phyloP scores from a whole-genome alignment of 345 rosid species.

The Lumnitzera racemosa region DNA sequence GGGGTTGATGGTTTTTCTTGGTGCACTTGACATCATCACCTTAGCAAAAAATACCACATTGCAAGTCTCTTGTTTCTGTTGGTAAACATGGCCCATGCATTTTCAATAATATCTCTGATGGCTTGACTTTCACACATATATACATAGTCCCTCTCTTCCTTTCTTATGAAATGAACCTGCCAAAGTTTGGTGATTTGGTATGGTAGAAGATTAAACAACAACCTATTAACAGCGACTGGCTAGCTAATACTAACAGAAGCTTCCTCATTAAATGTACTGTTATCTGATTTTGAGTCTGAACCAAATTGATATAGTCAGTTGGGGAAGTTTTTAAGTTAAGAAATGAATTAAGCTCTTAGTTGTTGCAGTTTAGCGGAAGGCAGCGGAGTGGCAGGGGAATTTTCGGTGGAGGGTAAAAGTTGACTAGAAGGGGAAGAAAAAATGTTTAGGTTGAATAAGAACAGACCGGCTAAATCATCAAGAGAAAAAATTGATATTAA shows the following conservation, averaged over 20 bases:
- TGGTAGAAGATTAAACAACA: constrained; percentile 13
- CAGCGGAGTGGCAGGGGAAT: too few relatives aligned
- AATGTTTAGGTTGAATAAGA: constrained; percentile 45
- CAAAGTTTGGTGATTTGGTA: constrained; percentile 16
- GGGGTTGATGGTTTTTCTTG: too few relatives aligned
- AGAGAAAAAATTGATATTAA: constrained; percentile 42
- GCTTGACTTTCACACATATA: not conserved
- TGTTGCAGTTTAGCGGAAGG: too few relatives aligned
- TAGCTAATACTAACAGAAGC: constrained; percentile 10
- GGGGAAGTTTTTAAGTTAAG: too few relatives aligned
- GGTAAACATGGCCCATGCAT: not conserved
- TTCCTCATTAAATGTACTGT: too few relatives aligned
- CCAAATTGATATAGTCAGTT: too few relatives aligned
- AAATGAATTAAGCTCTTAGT: too few relatives aligned
- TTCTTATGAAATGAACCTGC: not conserved
- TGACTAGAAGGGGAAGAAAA: not conserved
- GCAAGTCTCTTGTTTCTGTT: too few relatives aligned
- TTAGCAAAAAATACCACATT: too few relatives aligned
- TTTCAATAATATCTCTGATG: not conserved
- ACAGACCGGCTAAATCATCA: constrained; percentile 21
- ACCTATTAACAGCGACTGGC: constrained; percentile 23
- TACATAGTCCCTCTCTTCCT: constrained; percentile 2
- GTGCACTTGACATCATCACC: too few relatives aligned
- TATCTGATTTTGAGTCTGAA: too few relatives aligned
- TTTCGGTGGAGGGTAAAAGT: not conserved